Percentiles rank a stretch among this genome's conserved stretches.
Conservation (phyloP, 2,329 filamentous ascomycete species). For the Plenodomus lindquistii region DNA sequence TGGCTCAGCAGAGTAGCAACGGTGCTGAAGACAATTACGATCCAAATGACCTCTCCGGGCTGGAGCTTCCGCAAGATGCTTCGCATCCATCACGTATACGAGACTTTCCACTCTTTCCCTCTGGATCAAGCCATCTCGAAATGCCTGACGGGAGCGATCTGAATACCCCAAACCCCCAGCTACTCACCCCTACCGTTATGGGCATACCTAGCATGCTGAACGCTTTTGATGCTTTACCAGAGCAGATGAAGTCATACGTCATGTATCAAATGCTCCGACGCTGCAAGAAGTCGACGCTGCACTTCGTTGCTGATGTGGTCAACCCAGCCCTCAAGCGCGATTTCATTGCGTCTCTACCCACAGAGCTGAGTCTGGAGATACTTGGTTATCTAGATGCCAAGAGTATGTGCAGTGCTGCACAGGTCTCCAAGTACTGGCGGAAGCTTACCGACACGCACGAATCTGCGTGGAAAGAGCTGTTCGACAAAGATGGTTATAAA, state of each 20-base stretch:
- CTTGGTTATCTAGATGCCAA: slow-evolving; percentile 82
- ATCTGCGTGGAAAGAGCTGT: slow-evolving; percentile 90
- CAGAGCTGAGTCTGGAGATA: slow-evolving; percentile 85
- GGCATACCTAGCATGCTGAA: slow-evolving; percentile 87
- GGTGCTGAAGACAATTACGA: slow-evolving; percentile 38
- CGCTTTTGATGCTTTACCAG: slow-evolving; percentile 86
- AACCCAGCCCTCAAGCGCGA: slow-evolving; percentile 95
- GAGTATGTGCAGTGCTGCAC: slow-evolving; percentile 86
- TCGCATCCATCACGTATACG: slow-evolving; percentile 13
- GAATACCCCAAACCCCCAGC: slow-evolving; percentile 35
- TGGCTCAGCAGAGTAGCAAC: slow-evolving; percentile 44
- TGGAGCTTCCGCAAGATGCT: slow-evolving; percentile 37
- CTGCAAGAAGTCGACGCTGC: slow-evolving; percentile 84
- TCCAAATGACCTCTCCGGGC: slow-evolving; percentile 42
- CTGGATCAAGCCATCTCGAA: slow-evolving; percentile 25
- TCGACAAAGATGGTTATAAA: slow-evolving; percentile 80
- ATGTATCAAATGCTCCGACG: slow-evolving; percentile 94
- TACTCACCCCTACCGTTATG: slow-evolving; percentile 57
- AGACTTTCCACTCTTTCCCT: slow-evolving; percentile 20
- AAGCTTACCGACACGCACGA: slow-evolving; percentile 90
- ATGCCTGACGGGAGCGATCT: slow-evolving; percentile 19
- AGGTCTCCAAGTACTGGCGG: slow-evolving; percentile 94
- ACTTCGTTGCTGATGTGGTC: slow-evolving; percentile 86
- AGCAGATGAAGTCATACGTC: slow-evolving; percentile 90
- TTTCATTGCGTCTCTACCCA: slow-evolving; percentile 80